Evolutionary conservation across 768 basidiomycete species (phyloP).

Genomic region (Galerina sulciceps): DNA sequence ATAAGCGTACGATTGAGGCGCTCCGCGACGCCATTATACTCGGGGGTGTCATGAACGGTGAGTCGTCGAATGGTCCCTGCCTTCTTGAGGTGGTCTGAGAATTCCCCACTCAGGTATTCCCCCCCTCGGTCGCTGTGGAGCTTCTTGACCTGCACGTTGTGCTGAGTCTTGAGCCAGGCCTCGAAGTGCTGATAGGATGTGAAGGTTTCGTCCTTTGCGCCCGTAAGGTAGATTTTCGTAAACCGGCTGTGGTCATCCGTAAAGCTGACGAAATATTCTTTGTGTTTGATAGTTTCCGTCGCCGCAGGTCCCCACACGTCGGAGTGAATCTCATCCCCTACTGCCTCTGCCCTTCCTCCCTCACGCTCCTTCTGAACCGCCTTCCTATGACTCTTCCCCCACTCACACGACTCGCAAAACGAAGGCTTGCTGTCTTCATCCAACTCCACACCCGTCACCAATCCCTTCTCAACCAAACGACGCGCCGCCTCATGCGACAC

Average conservation of each 20-base stretch:
- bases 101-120: slow-evolving; percentile 41
- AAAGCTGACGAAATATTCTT: slow-evolving; percentile 38
- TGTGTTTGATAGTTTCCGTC: slow-evolving; percentile 23
- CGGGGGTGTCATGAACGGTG: slow-evolving; percentile 7
- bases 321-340: slow-evolving; percentile 10
- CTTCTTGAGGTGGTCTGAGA: slow-evolving; percentile 31
- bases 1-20: slow-evolving; percentile 15
- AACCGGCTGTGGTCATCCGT: slow-evolving; percentile 36
- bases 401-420: slow-evolving; percentile 10
- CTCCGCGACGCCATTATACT: slow-evolving; percentile 14
- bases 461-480: slow-evolving; percentile 21
- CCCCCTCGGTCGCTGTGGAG: slow-evolving; percentile 48
- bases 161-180: slow-evolving; percentile 37
- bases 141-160: slow-evolving; percentile 26
- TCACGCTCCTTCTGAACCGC: slow-evolving; percentile 2
- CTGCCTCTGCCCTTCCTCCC: background rate
- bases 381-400: slow-evolving; percentile 11
- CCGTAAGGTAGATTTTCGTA: slow-evolving; percentile 31
- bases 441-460: slow-evolving; percentile 26
- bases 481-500: slow-evolving; percentile 21
- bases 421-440: slow-evolving; percentile 14
- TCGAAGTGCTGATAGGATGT: slow-evolving; percentile 34
- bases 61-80: slow-evolving; percentile 39
- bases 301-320: slow-evolving; percentile 52
- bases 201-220: slow-evolving; percentile 34